These are phyloP conservation scores for Lathyrus oleraceus DNA, from an alignment of 306 rosid genomes.

Conservation along the genomic window DNA sequence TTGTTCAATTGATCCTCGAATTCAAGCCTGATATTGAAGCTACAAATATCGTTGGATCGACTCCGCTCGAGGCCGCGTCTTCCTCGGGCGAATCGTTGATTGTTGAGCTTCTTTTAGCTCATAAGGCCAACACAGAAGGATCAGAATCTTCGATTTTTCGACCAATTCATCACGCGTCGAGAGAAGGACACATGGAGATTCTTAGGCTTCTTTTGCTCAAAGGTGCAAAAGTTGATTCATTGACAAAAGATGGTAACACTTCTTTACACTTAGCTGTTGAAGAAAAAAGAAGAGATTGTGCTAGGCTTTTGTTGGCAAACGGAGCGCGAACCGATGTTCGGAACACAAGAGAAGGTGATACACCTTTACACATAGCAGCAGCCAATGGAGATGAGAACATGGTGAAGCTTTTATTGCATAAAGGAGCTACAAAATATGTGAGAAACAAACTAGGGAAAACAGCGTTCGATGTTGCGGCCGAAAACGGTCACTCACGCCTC, in stretches of 20 bases:
- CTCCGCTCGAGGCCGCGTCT: constrained; percentile 66
- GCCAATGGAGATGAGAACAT: constrained; percentile 65
- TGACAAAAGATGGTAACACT: constrained; percentile 63
- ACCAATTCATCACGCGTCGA: constrained; percentile 61
- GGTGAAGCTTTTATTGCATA: constrained; percentile 68
- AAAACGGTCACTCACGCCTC: constrained; percentile 58
- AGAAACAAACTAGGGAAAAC: constrained; percentile 57
- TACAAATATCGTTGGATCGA: constrained; percentile 46
- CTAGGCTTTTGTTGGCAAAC: constrained; percentile 60
- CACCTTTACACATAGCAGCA: constrained; percentile 72
- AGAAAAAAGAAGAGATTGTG: constrained; percentile 58
- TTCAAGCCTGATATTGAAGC: constrained; percentile 63
- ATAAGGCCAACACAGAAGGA: constrained; percentile 55
- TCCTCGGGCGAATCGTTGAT: constrained; percentile 58
- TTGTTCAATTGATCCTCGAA: constrained; percentile 74
- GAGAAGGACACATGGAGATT: constrained; percentile 68
- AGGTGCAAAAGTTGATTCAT: constrained; percentile 58
- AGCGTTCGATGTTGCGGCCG: constrained; percentile 61
- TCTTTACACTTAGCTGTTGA: constrained; percentile 73
- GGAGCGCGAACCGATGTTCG: constrained; percentile 53
- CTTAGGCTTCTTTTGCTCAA: constrained; percentile 68
- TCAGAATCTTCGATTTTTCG: constrained; percentile 51
- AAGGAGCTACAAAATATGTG: constrained; percentile 65
- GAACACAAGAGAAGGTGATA: constrained; percentile 48
- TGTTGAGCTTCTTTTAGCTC: constrained; percentile 75